Evolutionary conservation across 768 basidiomycete species (phyloP).

Genomic region (Mycena haematopus): DNA sequence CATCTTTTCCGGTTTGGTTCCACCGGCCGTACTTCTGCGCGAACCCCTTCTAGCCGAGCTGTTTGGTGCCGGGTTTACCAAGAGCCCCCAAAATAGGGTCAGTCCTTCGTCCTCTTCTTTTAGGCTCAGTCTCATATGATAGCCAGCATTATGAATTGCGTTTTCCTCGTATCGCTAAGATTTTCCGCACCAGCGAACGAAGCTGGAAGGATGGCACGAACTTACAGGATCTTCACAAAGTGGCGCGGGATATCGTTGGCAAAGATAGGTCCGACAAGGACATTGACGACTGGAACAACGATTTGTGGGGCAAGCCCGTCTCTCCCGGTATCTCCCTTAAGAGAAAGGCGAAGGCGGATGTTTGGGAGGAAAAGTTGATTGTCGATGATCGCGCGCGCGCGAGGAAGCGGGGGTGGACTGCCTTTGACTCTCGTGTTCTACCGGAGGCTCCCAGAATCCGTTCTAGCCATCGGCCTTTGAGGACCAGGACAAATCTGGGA

Average conservation of each 20-base stretch:
- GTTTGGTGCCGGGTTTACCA: conserved; percentile 85
- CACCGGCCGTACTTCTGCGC: conserved; percentile 63
- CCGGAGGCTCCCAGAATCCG: neutral
- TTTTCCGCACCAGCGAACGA: conserved; percentile 66
- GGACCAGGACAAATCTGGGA: conserved; percentile 13
- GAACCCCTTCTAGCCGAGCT: conserved; percentile 75
- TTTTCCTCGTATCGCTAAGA: conserved; percentile 80
- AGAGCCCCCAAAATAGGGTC: conserved; percentile 63
- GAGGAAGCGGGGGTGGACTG: conserved; percentile 10
- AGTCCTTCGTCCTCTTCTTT: conserved; percentile 29
- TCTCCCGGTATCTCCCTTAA: conserved; percentile 48
- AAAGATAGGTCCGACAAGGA: conserved; percentile 58
- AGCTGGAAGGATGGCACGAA: conserved; percentile 64
- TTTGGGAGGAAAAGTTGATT: conserved; percentile 52
- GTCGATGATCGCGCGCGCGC: conserved; percentile 30
- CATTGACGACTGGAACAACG: conserved; percentile 49
- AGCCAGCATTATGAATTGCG: conserved; percentile 81
- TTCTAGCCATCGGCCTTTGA: conserved; percentile 2
- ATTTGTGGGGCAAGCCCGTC: conserved; percentile 44
- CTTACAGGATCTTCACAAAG: conserved; percentile 55
- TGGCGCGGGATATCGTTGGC: conserved; percentile 62
- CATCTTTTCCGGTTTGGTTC: conserved; percentile 51
- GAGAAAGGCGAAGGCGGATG: conserved; percentile 44
- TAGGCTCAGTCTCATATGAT: neutral
- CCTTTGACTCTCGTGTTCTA: conserved; percentile 14